Conservation (phyloP, 768 basidiomycete genomes). For the Macrocybe gigantea region DNA sequence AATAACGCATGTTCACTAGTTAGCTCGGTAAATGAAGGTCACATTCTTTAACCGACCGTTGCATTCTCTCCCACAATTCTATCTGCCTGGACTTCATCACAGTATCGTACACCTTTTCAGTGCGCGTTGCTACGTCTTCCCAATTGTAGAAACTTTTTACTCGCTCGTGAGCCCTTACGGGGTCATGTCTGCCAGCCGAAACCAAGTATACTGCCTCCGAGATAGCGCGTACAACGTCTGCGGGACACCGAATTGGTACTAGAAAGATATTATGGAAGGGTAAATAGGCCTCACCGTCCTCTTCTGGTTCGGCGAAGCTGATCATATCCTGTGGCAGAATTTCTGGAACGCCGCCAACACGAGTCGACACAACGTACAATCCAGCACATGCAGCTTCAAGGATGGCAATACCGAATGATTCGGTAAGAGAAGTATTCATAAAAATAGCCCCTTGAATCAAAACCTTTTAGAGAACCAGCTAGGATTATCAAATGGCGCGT, state of each 20-base stretch:
- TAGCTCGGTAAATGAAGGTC: background rate
- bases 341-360: slow-evolving; percentile 94
- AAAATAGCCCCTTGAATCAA: slow-evolving; percentile 84
- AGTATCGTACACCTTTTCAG: slow-evolving; percentile 74
- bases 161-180: slow-evolving; percentile 66
- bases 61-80: slow-evolving; percentile 74
- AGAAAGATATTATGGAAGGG: background rate
- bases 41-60: slow-evolving; percentile 40
- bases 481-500: no score
- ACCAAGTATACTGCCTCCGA: slow-evolving; percentile 75
- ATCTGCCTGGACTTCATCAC: slow-evolving; percentile 57
- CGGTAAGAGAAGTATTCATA: slow-evolving; percentile 93
- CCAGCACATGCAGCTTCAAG: slow-evolving; percentile 95
- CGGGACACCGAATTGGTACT: background rate
- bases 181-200: slow-evolving; percentile 63
- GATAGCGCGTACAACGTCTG: slow-evolving; percentile 83
- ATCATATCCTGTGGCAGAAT: slow-evolving; percentile 94
- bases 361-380: slow-evolving; percentile 89
- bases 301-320: slow-evolving; percentile 89
- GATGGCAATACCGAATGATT: slow-evolving; percentile 96
- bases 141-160: slow-evolving; percentile 86
- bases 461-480: slow-evolving; percentile 42
- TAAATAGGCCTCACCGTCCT: slow-evolving; percentile 61
- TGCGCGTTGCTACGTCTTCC: slow-evolving; percentile 71
- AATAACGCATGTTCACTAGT: background rate